These are phyloP conservation scores for Trametes sp. DNA, from an alignment of 1,284 basidiomycete genomes.

Conservation along the genomic window DNA sequence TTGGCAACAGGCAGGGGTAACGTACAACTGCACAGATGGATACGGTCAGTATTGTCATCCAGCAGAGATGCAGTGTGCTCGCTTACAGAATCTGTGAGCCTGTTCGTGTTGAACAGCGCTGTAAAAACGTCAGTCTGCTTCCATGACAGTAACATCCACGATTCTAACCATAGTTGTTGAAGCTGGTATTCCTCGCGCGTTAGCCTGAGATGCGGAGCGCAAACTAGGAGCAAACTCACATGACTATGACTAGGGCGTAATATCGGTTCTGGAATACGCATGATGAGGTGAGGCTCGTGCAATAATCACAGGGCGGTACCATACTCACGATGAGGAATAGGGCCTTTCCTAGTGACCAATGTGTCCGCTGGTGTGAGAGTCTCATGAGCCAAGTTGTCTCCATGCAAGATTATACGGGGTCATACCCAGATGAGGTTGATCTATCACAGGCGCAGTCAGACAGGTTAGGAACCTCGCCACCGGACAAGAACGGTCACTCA, in stretches of 20 bases:
- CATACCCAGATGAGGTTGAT: slow-evolving; percentile 62
- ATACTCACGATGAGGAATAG: slow-evolving; percentile 57
- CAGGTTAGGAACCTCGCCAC: background rate
- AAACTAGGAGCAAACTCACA: slow-evolving; percentile 47
- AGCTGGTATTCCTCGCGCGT: slow-evolving; percentile 39
- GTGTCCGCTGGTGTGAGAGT: slow-evolving; percentile 47
- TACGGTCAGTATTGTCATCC: too few relatives aligned
- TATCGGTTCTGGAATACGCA: slow-evolving; percentile 57
- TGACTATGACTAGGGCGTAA: slow-evolving; percentile 55
- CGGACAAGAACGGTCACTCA: slow-evolving; percentile 33
- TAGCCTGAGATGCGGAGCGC: background rate
- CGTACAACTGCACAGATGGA: slow-evolving; percentile 45
- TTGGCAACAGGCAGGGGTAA: too few relatives aligned
- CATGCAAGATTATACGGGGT: background rate
- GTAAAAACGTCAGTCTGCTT: slow-evolving; percentile 1
- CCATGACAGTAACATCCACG: background rate
- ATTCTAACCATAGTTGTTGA: slow-evolving; percentile 58
- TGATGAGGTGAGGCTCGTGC: background rate
- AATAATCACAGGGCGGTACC: background rate
- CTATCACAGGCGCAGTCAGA: slow-evolving; percentile 38
- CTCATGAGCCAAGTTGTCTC: slow-evolving; percentile 1
- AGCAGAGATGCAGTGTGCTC: background rate
- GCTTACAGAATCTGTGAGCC: slow-evolving; percentile 43
- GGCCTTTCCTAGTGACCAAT: slow-evolving; percentile 59
- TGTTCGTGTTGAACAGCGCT: slow-evolving; percentile 45